phyloP scores from a whole-genome alignment of 1,284 basidiomycete species.

The Gymnopus androsaceus region DNA sequence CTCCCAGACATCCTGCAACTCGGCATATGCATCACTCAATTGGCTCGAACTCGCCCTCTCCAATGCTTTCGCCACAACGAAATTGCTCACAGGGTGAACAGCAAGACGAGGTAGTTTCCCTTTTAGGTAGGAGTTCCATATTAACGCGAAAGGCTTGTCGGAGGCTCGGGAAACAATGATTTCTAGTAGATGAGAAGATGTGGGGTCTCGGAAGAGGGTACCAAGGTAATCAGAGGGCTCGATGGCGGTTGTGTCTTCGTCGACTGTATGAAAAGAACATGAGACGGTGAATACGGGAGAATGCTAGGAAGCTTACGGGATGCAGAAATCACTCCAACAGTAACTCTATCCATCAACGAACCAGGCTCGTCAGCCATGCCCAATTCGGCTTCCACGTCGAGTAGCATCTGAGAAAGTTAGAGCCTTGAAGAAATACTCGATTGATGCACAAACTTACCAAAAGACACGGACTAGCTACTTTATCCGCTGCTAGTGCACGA shows the following conservation, averaged over 20 bases:
- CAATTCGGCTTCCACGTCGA: constrained; percentile 77
- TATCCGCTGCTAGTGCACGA: constrained; percentile 77
- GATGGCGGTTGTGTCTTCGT: constrained; percentile 33
- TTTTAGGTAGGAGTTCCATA: constrained; percentile 81
- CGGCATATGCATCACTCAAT: constrained; percentile 43
- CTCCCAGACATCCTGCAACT: constrained; percentile 60
- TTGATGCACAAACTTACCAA: constrained; percentile 53
- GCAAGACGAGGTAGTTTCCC: constrained; percentile 73
- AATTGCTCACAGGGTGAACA: constrained; percentile 88
- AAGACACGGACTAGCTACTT: constrained; percentile 80
- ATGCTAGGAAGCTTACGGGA: constrained; percentile 47
- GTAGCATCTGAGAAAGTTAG: constrained; percentile 59
- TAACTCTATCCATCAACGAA: constrained; percentile 81
- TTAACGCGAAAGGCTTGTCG: constrained; percentile 55
- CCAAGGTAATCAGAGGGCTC: constrained; percentile 75
- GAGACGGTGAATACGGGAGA: constrained; percentile 5
- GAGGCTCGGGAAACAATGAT: constrained; percentile 70
- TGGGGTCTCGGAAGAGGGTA: constrained; percentile 80
- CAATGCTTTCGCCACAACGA: constrained; percentile 81
- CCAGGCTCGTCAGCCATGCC: constrained; percentile 58
- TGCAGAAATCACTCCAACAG: constrained; percentile 77
- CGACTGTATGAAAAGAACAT: constrained; percentile 31
- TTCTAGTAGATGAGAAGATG: constrained; percentile 87
- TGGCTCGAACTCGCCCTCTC: constrained; percentile 57
- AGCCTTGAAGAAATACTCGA: background rate